Evolutionary conservation across 192 early-diverging fungal genomes (phyloP).

Genomic region (Podila epicladia): DNA sequence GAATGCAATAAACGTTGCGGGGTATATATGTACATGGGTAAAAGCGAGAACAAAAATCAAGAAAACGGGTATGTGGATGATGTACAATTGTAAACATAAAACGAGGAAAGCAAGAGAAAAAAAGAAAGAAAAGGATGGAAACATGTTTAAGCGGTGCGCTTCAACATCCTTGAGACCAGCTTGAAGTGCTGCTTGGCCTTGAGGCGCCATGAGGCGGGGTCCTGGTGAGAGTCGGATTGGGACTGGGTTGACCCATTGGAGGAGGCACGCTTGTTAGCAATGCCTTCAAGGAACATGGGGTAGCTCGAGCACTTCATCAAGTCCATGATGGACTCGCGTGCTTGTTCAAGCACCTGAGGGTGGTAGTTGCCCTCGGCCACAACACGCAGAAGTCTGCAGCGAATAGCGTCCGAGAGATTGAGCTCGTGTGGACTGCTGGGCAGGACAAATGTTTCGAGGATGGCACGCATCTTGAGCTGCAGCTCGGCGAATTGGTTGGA

Average conservation of each 20-base stretch:
- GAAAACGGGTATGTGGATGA: constrained; percentile 4
- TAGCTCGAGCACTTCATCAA: constrained; percentile 53
- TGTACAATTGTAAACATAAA: constrained; percentile 1
- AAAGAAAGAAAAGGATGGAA: not conserved
- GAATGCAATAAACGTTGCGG: not conserved
- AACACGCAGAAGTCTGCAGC: constrained; percentile 26
- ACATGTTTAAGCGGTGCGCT: constrained; percentile 37
- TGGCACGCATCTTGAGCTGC: constrained; percentile 45
- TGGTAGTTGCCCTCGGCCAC: constrained; percentile 43
- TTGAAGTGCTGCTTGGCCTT: constrained; percentile 50
- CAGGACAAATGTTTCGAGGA: constrained; percentile 48
- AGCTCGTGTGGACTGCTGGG: constrained; percentile 52
- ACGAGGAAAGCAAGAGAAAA: not conserved
- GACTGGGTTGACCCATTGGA: constrained; percentile 32
- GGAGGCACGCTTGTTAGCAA: constrained; percentile 41
- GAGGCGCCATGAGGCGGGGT: constrained; percentile 26
- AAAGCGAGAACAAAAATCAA: not conserved
- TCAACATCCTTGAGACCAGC: constrained; percentile 47
- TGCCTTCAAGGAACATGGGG: constrained; percentile 42
- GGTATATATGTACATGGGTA: constrained; percentile 1
- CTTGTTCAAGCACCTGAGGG: constrained; percentile 38
- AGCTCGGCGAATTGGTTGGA: constrained; percentile 35
- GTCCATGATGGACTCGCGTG: constrained; percentile 48
- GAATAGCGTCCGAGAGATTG: constrained; percentile 45
- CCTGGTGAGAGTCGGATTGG: constrained; percentile 24